Evolutionary conservation across 75 land plant genomes (phyloP), one percentile per base, ranked within the genome.

Genomic region (Selaginella moellendorffii): DNA sequence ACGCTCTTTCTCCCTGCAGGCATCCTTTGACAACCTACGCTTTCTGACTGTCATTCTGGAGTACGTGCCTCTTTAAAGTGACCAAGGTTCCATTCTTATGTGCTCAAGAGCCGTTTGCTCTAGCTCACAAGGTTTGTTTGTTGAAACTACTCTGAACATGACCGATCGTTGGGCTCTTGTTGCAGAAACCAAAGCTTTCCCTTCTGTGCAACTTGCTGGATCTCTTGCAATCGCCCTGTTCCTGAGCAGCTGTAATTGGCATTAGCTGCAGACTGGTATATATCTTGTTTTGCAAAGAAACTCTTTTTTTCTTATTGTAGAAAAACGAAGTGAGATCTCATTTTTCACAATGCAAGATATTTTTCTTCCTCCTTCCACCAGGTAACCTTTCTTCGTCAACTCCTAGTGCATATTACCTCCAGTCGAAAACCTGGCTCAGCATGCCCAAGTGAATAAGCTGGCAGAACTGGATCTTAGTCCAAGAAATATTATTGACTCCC

Each of bases 311-410:
- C 19, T 2, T 20, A 18, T 24, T 18, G 24, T 95, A 63, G 99
- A 95, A 64, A 95, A 95, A 76, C 79, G 99, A n/a, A 79, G 99
- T 95, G 29, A 76, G 96, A 52, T 95, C 97, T 26, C 91, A 91
- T 27, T 95, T 95, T 64, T 86, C 99, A 30, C 90, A 95, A 66
- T 72, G 97, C 63, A 95, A 95, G 74, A 68, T 89, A 28, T 68
- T 95, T 63, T 95, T 95, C 68, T 67, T 73, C 71, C 91, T 90
- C 66, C 88, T 91, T 0, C 68, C 2, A 63, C 60, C 14, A 82
- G 84, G 98, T 88, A 36, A 28, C 18, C 63, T 29, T 42, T 31
- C 0, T 26, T 42, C 22, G 17, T 1, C 31, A 9, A 1, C 20
- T 42, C 1, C 14, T 62, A 29, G 8, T 8, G 2, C 14, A 23